Evolutionary conservation across 1,139 yeast genomes (phyloP).

Genomic region (Candida labiduridarum): DNA sequence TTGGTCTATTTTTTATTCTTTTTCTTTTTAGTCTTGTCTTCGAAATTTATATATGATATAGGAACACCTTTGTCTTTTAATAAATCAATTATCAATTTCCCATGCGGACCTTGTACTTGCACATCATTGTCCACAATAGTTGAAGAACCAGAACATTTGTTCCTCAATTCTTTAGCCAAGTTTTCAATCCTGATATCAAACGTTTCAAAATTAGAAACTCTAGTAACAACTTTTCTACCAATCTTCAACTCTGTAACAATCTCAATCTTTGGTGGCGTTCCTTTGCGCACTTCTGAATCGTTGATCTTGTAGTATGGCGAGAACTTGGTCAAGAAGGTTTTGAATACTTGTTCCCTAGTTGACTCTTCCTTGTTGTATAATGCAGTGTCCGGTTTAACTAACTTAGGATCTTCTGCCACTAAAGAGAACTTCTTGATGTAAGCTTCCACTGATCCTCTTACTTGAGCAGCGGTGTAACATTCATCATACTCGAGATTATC

Average conservation of each 20-base stretch:
- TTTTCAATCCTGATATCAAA: conserved; percentile 67
- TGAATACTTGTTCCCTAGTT: conserved; percentile 55
- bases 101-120: conserved; percentile 89
- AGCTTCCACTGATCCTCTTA: conserved; percentile 51
- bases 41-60: conserved; percentile 62
- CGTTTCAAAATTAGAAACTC: conserved; percentile 67
- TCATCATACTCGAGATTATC: conserved; percentile 31
- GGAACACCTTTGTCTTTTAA: conserved; percentile 71
- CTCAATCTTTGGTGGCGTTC: conserved; percentile 66
- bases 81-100: conserved; percentile 57
- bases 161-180: conserved; percentile 69
- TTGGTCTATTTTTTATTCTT: conserved; percentile 36
- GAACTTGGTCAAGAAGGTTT: conserved; percentile 53
- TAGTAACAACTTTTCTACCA: conserved; percentile 81
- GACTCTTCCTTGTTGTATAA: conserved; percentile 27
- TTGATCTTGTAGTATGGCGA: conserved; percentile 60
- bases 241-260: conserved; percentile 76
- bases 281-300: conserved; percentile 42
- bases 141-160: conserved; percentile 87
- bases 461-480: conserved; percentile 55
- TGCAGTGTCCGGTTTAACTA: conserved; percentile 56
- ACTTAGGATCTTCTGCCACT: conserved; percentile 48
- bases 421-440: conserved; percentile 60
- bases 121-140: conserved; percentile 59
- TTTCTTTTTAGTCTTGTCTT: conserved; percentile 63